Evolutionary conservation across 495 filamentous ascomycete genomes (phyloP).

Genomic region (Sabuloglossum arenarium): DNA sequence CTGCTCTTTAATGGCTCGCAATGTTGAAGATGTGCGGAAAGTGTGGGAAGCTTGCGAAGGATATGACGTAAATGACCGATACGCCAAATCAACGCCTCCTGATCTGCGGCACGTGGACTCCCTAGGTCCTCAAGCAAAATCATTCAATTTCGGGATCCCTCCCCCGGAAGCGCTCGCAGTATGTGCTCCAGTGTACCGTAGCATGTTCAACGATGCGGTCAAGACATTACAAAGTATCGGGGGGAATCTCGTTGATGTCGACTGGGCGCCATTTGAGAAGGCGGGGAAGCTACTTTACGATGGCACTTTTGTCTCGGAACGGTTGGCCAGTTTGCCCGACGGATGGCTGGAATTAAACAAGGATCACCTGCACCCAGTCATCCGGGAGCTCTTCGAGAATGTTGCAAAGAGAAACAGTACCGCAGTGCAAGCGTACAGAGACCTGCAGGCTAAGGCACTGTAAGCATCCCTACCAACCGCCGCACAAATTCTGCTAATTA

Average conservation of each 20-base stretch:
- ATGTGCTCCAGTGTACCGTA: conserved; percentile 24
- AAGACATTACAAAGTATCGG: conserved; percentile 23
- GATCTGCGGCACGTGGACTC: conserved; percentile 28
- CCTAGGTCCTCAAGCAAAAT: conserved; percentile 21
- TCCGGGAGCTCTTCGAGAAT: conserved; percentile 25
- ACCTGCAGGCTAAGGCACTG: conserved; percentile 25
- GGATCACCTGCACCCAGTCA: conserved; percentile 31
- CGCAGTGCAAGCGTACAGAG: conserved; percentile 32
- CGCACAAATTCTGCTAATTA: neutral
- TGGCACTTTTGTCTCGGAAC: conserved; percentile 32
- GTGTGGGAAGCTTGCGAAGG: conserved; percentile 34
- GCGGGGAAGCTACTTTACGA: conserved; percentile 37
- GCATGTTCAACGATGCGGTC: conserved; percentile 24
- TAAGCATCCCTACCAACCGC: conserved; percentile 11
- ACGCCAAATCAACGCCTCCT: conserved; percentile 26
- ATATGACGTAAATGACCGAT: conserved; percentile 32
- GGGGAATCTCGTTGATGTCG: conserved; percentile 23
- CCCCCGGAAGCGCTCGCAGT: conserved; percentile 22
- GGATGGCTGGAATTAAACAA: conserved; percentile 20
- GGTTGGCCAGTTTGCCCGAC: conserved; percentile 27
- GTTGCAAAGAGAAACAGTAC: conserved; percentile 25
- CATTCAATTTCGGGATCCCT: conserved; percentile 33
- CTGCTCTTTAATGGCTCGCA: conserved; percentile 33
- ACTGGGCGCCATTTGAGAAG: conserved; percentile 32
- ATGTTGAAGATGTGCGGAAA: conserved; percentile 27